Base-by-base conservation (phyloP, 495 filamentous ascomycete species). In the Clavariopsis aquatica region DNA sequence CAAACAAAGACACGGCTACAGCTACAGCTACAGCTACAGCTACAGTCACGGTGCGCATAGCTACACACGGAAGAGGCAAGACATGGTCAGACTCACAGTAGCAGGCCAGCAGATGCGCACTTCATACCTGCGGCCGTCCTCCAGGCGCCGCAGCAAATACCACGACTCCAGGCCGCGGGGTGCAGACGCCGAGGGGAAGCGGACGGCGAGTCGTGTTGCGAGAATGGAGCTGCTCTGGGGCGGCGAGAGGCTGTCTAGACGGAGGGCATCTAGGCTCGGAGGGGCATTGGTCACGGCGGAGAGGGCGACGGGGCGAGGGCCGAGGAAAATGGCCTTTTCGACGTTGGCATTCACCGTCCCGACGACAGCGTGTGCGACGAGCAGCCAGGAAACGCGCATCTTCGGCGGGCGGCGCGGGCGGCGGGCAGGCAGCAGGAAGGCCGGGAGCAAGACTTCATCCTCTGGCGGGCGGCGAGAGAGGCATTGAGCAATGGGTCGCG, bases 61-160 rank as follows among this genome's bases (percentile, higher is more conserved):
- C 12, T 12, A n/a, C 9, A 51, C 6, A 19, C 2, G n/a, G 26
- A 57, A 47, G 19, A 20, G 22, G 43, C 23, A 46, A 1, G 49
- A 51, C 8, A 56, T 20, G 29, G 17, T 36, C 27, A 7, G 26
- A 81, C 88, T 76, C 83, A 96, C 93, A 29, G 87, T 95, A 46
- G 94, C 94, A 65, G 89, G 80, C 94, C 94, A 98, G 77, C 94
- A 98, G 64, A 97, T 81, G 23, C 94, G 84, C 31, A 96, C 85
- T 79, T 98, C 94, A 79, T 98, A 96, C 62, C 93, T 84, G 70
- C 89, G 88, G 10, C 85, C 83, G 20, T 85, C 81, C 20, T 74
- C 80, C 52, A 98, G 81, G n/a, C 83, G 77, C 57, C 92, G 83
- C n/a, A 98, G 83, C 31, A 93, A 79, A 67, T 89, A 84, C 94